Evolutionary conservation across 2,329 filamentous ascomycete species (phyloP).

Genomic region (Diaporthe amygdali): DNA sequence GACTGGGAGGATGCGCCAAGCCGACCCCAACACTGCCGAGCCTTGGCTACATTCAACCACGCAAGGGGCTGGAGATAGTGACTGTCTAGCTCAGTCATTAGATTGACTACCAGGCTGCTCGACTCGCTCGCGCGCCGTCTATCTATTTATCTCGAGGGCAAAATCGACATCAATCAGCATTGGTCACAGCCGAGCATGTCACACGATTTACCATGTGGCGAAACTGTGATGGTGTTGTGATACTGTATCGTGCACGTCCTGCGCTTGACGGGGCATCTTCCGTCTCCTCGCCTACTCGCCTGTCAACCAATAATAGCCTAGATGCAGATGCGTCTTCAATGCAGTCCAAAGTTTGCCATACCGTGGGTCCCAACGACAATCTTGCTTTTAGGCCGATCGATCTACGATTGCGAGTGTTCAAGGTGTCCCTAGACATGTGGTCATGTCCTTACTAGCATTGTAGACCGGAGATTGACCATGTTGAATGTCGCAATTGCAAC

Average conservation of each 20-base stretch:
- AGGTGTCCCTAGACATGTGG: background rate
- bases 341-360: background rate
- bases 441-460: background rate
- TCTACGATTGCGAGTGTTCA: background rate
- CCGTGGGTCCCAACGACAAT: background rate
- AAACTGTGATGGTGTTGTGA: background rate
- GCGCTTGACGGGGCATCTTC: background rate
- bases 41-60: constrained; percentile 1
- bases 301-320: background rate
- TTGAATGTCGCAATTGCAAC: background rate
- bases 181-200: constrained; percentile 6
- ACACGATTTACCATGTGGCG: constrained; percentile 3
- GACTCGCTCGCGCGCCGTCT: background rate
- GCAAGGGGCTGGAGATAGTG: constrained; percentile 6
- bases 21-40: constrained; percentile 9
- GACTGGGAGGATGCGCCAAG: constrained; percentile 3
- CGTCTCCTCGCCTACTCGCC: constrained; percentile 3
- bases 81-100: constrained; percentile 7
- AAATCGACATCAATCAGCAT: background rate
- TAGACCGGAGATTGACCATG: background rate
- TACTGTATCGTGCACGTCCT: background rate
- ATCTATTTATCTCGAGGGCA: background rate
- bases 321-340: background rate
- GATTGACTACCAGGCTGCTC: background rate
- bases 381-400: background rate